phyloP scores from a whole-genome alignment of 2,329 filamentous ascomycete species.

The Rhinocladiella mackenziei region DNA sequence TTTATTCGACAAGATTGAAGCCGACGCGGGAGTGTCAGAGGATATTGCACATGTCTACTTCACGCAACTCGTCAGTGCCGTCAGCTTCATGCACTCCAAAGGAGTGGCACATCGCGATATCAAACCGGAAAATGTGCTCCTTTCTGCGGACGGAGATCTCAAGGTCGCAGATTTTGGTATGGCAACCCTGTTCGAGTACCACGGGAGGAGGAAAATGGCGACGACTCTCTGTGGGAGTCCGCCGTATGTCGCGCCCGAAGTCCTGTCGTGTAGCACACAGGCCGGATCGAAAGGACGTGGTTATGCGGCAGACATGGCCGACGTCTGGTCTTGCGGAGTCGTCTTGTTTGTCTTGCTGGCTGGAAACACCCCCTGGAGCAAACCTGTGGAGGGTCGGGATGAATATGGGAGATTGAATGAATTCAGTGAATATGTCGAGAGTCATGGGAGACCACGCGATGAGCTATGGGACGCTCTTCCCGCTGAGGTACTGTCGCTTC shows the following conservation, averaged over 20 bases:
- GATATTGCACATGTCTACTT: conserved; percentile 98
- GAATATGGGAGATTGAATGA: conserved; percentile 64
- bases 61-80: conserved; percentile 80
- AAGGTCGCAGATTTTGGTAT: conserved; percentile 97
- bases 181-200: conserved; percentile 87
- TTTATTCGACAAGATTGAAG: conserved; percentile 98
- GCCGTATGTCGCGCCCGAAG: conserved; percentile 95
- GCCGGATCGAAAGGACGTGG: conserved; percentile 42
- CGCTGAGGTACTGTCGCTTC: conserved; percentile 67
- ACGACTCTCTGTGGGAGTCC: conserved; percentile 91
- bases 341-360: conserved; percentile 95
- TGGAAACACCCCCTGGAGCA: conserved; percentile 97
- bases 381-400: conserved; percentile 63
- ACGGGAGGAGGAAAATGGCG: conserved; percentile 75
- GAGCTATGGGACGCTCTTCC: conserved; percentile 81
- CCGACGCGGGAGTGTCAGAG: conserved; percentile 88
- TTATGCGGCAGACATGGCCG: conserved; percentile 68
- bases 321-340: conserved; percentile 96
- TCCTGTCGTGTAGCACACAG: conserved; percentile 57
- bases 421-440: conserved; percentile 79
- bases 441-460: conserved; percentile 75
- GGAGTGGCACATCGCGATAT: conserved; percentile 89
- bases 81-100: conserved; percentile 93
- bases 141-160: conserved; percentile 77
- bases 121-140: conserved; percentile 91